Conservation (phyloP, 169 alveolate genomes). For the Amoebophrya sp. region DNA sequence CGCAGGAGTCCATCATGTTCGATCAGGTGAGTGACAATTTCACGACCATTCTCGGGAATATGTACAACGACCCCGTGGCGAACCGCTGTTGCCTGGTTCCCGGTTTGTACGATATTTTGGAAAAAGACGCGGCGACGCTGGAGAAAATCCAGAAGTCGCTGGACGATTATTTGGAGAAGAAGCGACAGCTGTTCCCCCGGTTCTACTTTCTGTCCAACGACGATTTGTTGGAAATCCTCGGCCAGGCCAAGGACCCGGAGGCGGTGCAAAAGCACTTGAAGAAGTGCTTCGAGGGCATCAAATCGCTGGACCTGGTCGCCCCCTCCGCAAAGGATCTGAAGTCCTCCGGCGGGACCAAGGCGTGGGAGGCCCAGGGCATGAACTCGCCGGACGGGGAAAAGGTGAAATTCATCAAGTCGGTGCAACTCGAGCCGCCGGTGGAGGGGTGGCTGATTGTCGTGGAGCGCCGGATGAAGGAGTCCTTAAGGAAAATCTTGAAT, state of each 20-base stretch:
- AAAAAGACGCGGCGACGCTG: slow-evolving; percentile 49
- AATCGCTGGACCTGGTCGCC: slow-evolving; percentile 60
- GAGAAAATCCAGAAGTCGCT: slow-evolving; percentile 84
- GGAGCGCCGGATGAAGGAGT: slow-evolving; percentile 52
- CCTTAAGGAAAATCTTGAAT: slow-evolving; percentile 56
- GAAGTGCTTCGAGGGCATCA: slow-evolving; percentile 85
- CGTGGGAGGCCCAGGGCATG: slow-evolving; percentile 62
- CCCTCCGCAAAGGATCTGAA: slow-evolving; percentile 44
- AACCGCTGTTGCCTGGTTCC: slow-evolving; percentile 45
- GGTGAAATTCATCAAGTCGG: slow-evolving; percentile 52
- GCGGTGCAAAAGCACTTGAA: slow-evolving; percentile 82
- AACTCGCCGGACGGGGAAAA: slow-evolving; percentile 77
- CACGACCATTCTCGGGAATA: slow-evolving; percentile 27
- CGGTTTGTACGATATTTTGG: slow-evolving; percentile 36
- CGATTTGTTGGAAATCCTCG: slow-evolving; percentile 85
- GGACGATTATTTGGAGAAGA: slow-evolving; percentile 82
- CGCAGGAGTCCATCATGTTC: slow-evolving; percentile 54
- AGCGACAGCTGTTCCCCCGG: slow-evolving; percentile 84
- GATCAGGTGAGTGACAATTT: slow-evolving; percentile 46
- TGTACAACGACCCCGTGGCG: slow-evolving; percentile 42
- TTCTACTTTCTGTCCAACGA: slow-evolving; percentile 90
- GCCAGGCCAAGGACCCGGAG: slow-evolving; percentile 82
- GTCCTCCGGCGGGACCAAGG: slow-evolving; percentile 41
- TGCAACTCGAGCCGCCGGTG: slow-evolving; percentile 54
- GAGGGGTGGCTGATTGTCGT: slow-evolving; percentile 57